Evolutionary conservation across 768 basidiomycete species (phyloP).

Genomic region (Naganishia kalamii): DNA sequence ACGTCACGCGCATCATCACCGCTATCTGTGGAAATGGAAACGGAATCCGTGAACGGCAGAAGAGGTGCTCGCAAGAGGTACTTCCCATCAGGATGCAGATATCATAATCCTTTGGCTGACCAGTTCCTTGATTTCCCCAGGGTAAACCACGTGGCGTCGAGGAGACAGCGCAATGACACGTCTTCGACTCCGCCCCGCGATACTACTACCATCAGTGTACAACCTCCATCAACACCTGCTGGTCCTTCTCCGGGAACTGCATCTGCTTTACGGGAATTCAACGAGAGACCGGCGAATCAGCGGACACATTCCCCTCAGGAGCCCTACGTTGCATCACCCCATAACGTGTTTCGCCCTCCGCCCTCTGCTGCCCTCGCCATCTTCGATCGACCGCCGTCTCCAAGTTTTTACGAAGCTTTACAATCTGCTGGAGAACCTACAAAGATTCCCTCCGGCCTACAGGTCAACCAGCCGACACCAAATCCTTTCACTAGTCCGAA

Average conservation of each 20-base stretch:
- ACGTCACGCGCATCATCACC: slow-evolving; percentile 11
- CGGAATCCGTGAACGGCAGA: background rate
- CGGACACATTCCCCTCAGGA: background rate
- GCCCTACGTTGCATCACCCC: slow-evolving; percentile 17
- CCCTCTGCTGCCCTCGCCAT: slow-evolving; percentile 26
- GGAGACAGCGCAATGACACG: background rate
- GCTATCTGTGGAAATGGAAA: background rate
- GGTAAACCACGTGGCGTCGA: background rate
- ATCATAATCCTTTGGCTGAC: background rate
- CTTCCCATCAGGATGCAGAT: background rate
- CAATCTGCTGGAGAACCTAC: background rate
- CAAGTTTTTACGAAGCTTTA: slow-evolving; percentile 11
- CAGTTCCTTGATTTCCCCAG: background rate
- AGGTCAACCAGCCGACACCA: background rate
- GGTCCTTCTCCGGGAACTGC: background rate
- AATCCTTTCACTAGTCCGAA: slow-evolving; percentile 11
- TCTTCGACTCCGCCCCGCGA: background rate
- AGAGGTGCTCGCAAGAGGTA: background rate
- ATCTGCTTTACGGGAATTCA: background rate
- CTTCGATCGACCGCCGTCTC: slow-evolving; percentile 22
- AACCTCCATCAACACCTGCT: background rate
- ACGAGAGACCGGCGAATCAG: background rate
- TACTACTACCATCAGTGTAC: background rate
- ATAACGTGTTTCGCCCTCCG: slow-evolving; percentile 21
- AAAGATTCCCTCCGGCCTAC: background rate